A percentile compares a stretch with the other conserved stretches of the same genome.
These are phyloP conservation scores for Hortiboletus rubellus DNA, from an alignment of 1,284 basidiomycete genomes.

Conservation along the genomic window DNA sequence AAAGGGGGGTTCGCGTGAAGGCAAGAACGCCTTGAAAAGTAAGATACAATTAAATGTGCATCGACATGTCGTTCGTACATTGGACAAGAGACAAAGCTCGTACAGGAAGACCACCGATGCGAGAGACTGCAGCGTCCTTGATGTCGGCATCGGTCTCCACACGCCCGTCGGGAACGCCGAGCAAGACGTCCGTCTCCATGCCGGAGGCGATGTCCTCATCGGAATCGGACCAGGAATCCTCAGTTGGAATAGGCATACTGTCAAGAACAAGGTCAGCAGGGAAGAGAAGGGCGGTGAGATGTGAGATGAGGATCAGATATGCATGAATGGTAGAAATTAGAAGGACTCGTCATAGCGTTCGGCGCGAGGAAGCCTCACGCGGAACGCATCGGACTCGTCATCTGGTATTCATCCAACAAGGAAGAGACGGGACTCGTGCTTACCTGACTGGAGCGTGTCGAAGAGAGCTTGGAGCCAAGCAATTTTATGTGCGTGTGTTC, in stretches of 20 bases:
- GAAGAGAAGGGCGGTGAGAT: conserved; percentile 17
- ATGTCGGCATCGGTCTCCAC: conserved; percentile 58
- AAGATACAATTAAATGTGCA: conserved; percentile 31
- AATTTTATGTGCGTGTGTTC: conserved; percentile 5
- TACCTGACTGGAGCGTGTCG: conserved; percentile 26
- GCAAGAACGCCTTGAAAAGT: conserved; percentile 54
- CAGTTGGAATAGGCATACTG: conserved; percentile 39
- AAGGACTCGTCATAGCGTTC: conserved; percentile 61
- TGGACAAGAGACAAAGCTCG: conserved; percentile 50
- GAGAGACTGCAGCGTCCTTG: conserved; percentile 74
- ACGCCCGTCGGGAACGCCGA: conserved; percentile 75
- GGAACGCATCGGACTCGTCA: conserved; percentile 81
- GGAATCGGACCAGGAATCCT: conserved; percentile 76
- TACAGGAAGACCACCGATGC: conserved; percentile 85
- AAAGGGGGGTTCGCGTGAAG: conserved; percentile 52
- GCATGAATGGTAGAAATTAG: conserved; percentile 84
- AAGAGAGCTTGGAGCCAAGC: background rate
- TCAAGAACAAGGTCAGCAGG: conserved; percentile 21
- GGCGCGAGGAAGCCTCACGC: conserved; percentile 60
- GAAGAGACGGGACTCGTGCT: conserved; percentile 21
- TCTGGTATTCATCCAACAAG: conserved; percentile 69
- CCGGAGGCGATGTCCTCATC: conserved; percentile 59
- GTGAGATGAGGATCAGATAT: conserved; percentile 58
- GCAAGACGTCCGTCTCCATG: conserved; percentile 67
- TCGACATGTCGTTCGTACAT: conserved; percentile 35